phyloP scores from a whole-genome alignment of 2,329 filamentous ascomycete genomes.

The Westerdykella sp. region DNA sequence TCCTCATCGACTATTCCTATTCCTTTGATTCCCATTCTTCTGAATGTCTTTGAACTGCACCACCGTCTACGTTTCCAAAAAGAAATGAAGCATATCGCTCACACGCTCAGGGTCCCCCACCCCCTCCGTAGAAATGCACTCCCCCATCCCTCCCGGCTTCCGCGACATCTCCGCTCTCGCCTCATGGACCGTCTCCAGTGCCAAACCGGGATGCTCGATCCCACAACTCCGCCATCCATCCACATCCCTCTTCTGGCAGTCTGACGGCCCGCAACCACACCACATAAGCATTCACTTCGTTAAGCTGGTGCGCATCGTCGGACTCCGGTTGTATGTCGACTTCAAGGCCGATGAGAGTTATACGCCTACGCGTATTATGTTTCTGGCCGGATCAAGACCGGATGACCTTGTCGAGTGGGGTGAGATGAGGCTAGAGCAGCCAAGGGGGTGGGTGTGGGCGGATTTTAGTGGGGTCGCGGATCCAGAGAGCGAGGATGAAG shows the following conservation, averaged over 20 bases:
- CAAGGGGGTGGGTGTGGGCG: slow-evolving; percentile 86
- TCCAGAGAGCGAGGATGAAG: slow-evolving; percentile 18
- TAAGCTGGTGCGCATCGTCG: slow-evolving; percentile 71
- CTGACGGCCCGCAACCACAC: slow-evolving; percentile 78
- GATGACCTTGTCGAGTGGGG: slow-evolving; percentile 89
- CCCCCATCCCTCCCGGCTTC: slow-evolving; percentile 44
- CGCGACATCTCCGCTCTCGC: slow-evolving; percentile 83
- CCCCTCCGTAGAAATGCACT: slow-evolving; percentile 8
- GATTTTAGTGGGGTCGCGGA: slow-evolving; percentile 59
- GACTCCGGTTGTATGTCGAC: slow-evolving; percentile 79
- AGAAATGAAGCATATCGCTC: background rate
- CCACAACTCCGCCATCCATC: slow-evolving; percentile 70
- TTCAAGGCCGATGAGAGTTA: slow-evolving; percentile 93
- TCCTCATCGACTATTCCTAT: background rate
- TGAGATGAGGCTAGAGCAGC: slow-evolving; percentile 69
- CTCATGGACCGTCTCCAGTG: slow-evolving; percentile 74
- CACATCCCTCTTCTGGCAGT: slow-evolving; percentile 73
- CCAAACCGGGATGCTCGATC: slow-evolving; percentile 74
- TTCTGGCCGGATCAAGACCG: slow-evolving; percentile 82
- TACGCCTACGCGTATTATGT: slow-evolving; percentile 86
- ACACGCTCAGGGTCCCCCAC: slow-evolving; percentile 13
- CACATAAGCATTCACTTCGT: slow-evolving; percentile 79
- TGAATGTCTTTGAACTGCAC: background rate
- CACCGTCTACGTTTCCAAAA: too few species aligned
- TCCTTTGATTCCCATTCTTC: background rate